Conservation (phyloP, 192 early-diverging fungal species). For the Entrophospora sp. region DNA sequence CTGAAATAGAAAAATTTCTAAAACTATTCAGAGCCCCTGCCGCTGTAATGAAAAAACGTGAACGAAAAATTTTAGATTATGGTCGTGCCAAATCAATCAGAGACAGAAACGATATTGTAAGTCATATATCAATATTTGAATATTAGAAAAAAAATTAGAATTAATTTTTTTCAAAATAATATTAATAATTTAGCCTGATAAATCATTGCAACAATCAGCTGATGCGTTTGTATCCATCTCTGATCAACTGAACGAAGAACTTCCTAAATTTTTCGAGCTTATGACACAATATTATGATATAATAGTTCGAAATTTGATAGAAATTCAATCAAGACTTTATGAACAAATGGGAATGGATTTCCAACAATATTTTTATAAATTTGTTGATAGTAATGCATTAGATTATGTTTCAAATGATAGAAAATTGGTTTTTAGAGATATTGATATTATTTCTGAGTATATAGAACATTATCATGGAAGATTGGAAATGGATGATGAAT, state of each 20-base stretch:
- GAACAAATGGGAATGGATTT: conserved; percentile 34
- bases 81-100: conserved; percentile 54
- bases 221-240: conserved; percentile 58
- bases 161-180: background rate
- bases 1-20: conserved; percentile 39
- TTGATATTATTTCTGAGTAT: conserved; percentile 32
- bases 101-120: conserved; percentile 48
- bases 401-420: conserved; percentile 21
- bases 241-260: conserved; percentile 62
- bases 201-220: conserved; percentile 54
- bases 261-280: conserved; percentile 54
- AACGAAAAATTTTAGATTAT: conserved; percentile 63
- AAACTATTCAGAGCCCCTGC: conserved; percentile 51
- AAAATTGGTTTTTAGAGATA: conserved; percentile 11
- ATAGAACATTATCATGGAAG: conserved; percentile 12
- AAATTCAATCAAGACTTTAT: conserved; percentile 46
- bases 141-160: background rate
- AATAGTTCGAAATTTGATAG: conserved; percentile 45
- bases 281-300: conserved; percentile 52
- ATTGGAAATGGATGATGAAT: conserved; percentile 20
- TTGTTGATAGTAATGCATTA: conserved; percentile 22
- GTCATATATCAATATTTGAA: background rate
- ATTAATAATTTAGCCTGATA: conserved; percentile 39
- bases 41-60: conserved; percentile 65
- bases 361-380: conserved; percentile 27